Percentiles rank a stretch among this genome's conserved stretches.
phyloP scores from a whole-genome alignment of 1,284 basidiomycete genomes.

The Austroboletus rostrupii region DNA sequence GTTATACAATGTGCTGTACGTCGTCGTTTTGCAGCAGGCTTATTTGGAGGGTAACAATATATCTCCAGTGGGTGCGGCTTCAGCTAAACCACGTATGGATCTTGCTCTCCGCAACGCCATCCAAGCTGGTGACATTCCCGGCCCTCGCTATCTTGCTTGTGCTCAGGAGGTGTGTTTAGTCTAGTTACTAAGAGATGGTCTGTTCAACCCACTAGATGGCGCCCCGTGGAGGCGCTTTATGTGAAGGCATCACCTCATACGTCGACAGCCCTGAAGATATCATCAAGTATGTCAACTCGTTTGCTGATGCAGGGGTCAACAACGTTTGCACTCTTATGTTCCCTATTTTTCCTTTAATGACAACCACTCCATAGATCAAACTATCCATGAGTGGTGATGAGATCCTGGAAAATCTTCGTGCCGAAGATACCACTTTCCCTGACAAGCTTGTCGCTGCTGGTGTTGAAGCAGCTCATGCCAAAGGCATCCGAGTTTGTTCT shows the following conservation, averaged over 20 bases:
- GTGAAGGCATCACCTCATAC: conserved; percentile 29
- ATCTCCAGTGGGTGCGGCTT: conserved; percentile 26
- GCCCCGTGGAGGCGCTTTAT: conserved; percentile 28
- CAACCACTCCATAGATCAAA: conserved; percentile 18
- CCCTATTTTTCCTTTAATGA: not conserved
- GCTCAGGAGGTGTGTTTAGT: conserved; percentile 25
- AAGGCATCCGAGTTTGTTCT: conserved; percentile 31
- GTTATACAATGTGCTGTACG: conserved; percentile 32
- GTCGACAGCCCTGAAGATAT: conserved; percentile 27
- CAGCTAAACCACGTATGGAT: conserved; percentile 30
- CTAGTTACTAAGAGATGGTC: not conserved
- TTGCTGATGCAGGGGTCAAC: conserved; percentile 24
- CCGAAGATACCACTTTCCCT: conserved; percentile 33
- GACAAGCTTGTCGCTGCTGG: conserved; percentile 30
- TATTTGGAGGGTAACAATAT: not conserved
- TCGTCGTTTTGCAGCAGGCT: not conserved
- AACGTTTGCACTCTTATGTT: conserved; percentile 9
- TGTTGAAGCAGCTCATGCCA: conserved; percentile 30
- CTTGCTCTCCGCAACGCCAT: conserved; percentile 31
- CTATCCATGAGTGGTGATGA: conserved; percentile 35
- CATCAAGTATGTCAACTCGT: conserved; percentile 10
- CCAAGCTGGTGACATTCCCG: conserved; percentile 29
- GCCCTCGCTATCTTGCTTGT: conserved; percentile 30
- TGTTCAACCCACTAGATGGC: conserved; percentile 25
- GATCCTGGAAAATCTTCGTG: conserved; percentile 32